Base-by-base conservation (phyloP, 2,329 filamentous ascomycete genomes). In the Scorias spongiosa region DNA sequence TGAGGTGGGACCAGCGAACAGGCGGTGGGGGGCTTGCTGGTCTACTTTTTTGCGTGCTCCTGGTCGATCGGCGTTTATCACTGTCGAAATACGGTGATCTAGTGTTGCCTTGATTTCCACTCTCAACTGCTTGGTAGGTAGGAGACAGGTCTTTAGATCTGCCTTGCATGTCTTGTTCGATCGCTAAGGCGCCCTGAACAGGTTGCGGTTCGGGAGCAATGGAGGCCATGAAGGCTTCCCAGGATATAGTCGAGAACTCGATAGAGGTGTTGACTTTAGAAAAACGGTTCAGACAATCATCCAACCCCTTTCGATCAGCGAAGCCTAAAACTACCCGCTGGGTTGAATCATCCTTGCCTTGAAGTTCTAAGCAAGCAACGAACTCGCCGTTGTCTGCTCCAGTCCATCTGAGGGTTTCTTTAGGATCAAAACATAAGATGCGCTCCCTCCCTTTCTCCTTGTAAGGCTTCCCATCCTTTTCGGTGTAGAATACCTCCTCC, bases 281-380 rank as follows among this genome's bases (percentile, higher is more conserved):
- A 5, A 36, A 15, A 15, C 32, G 15, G 9, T 36, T 36, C 12
- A 4, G 15, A 9, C 32, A 36, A 4, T 36, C 32, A 12, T 12
- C 3, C 32, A 36, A 36, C 11, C 12, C 32, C 32, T 12, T 3
- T 9, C 9, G 3, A 36, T 9, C 9, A 12, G 11, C 32, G 32
- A 36, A 36, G 3, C 11, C 32, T 12, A 36, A 12, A 15, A 14
- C 2, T 10, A 12, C 30, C 29, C 11, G 41, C 39, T 7, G 40
- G 39, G 12, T n/a, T 5, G 40, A 45, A 45, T 18, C 72, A 0
- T 75, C 67, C 49, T 63, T 69, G 2, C 60, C 75, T 12, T 76
- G 79, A 69, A 74, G 75, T 2, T 56, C 60, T 1, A 59, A 48
- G 6, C 52, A 49, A 26, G 42, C 46, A 26, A 53, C 41, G 11